Conservation (phyloP, 495 filamentous ascomycete species). For the Podospora conica region DNA sequence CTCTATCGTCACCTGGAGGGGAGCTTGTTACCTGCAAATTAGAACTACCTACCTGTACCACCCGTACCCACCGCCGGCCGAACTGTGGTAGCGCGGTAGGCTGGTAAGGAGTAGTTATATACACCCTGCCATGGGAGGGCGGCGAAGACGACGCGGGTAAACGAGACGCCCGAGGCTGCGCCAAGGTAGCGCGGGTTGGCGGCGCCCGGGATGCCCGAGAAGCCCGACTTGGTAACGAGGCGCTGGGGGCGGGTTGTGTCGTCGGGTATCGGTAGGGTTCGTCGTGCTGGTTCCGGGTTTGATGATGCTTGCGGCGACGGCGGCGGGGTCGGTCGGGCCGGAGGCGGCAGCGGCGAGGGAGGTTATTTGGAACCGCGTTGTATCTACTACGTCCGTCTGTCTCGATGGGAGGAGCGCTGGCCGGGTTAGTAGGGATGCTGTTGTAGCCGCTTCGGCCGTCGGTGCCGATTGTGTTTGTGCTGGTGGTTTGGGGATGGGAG, state of each 20-base stretch:
- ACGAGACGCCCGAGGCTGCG: constrained; percentile 86
- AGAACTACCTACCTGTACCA: constrained; percentile 13
- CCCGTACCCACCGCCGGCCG: too few species aligned
- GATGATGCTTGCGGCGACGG: constrained; percentile 23
- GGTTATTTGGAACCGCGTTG: not conserved
- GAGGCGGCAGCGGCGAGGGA: constrained; percentile 17
- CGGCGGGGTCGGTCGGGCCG: constrained; percentile 22
- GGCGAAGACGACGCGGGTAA: constrained; percentile 89
- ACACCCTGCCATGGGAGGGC: too few species aligned
- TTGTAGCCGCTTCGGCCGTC: not conserved
- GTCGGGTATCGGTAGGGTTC: constrained; percentile 34
- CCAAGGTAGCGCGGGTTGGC: constrained; percentile 77
- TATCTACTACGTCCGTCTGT: not conserved
- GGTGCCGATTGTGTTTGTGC: not conserved
- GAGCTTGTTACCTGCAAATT: constrained; percentile 25
- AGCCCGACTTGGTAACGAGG: constrained; percentile 68
- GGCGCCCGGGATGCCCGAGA: constrained; percentile 68
- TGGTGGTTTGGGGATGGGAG: not conserved
- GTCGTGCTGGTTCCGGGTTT: not conserved
- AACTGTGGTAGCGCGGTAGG: too few species aligned
- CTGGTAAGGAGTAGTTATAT: too few species aligned
- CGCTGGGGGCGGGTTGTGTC: constrained; percentile 35
- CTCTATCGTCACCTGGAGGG: constrained; percentile 14
- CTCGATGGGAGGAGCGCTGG: not conserved
- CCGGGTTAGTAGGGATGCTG: not conserved